Base-by-base conservation (phyloP, 1,284 basidiomycete species). In the Austroboletus novae-zelandiae region DNA sequence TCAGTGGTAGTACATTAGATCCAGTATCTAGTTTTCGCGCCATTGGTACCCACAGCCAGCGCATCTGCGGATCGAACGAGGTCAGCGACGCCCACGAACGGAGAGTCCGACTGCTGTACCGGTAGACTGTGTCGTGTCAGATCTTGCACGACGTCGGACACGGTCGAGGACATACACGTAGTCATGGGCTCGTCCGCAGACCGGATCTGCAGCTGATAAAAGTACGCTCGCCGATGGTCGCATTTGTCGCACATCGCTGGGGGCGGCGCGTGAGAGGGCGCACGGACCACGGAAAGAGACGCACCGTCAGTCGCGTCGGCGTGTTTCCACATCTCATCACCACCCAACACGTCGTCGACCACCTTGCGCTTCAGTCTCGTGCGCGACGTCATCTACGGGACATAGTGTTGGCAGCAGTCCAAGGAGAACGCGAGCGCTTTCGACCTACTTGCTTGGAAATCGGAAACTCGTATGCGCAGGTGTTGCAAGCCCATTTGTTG, bases 161-260 rank as follows among this genome's bases (percentile, higher is more conserved):
- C 13, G 45, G 53, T 50, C 40, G 45, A 42, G 42, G 43, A 82
- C 91, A 72, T 77, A 91, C 94, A 97, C 1, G 91, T 97, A 9
- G 94, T 97, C 90, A 94, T 95, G 7, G 94, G 94, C 66, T 97
- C 94, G 68, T 97, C 94, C 0, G 96, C 96, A 61, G 92, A 95
- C 32, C 96, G 77, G 58, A 98, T 99, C 70, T 99, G 96, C 17
- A 98, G 74, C 73, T 98, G 94, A 70, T 95, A 93, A 71, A 91
- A 99, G 72, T 96, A 98, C 8, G 96, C 65, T 18, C 86, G 76
- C 36, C 82, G 80, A 62, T 90, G 79, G 64, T 97, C 94, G 71
- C 96, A 99, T 65, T 94, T 95, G 14, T 89, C 87, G 69, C 95
- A 99, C 17, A 80, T 81, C 17, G 85, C 93, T 91, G 55, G 25